Evolutionary conservation across 108 stramenopile species (phyloP).

Genomic region (Poteriospumella lacustris): DNA sequence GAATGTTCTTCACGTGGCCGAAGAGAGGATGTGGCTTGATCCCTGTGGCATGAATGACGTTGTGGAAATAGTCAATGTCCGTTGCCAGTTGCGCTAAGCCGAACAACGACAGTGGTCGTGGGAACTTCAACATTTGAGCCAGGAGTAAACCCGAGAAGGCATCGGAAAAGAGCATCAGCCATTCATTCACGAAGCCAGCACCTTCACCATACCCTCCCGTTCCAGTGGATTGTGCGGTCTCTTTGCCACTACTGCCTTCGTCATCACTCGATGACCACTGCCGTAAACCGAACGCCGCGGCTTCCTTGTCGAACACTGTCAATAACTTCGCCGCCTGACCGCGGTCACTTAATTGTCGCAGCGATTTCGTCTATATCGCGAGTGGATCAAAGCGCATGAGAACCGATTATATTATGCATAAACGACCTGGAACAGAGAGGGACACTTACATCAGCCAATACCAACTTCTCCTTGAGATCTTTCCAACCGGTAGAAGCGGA

Average conservation of each 20-base stretch:
- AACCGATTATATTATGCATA: no score
- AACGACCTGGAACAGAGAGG: no score
- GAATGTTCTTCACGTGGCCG: neutral
- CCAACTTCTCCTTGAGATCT: no score
- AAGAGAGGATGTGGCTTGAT: neutral
- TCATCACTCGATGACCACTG: neutral
- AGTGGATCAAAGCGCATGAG: no score
- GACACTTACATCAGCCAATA: no score
- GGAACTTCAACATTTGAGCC: neutral
- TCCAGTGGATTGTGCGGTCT: neutral
- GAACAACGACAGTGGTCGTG: no score
- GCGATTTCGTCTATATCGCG: neutral
- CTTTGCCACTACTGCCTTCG: neutral
- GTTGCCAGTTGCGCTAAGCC: neutral
- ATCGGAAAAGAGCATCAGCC: neutral
- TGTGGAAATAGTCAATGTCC: neutral
- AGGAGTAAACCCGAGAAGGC: neutral
- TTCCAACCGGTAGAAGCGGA: no score
- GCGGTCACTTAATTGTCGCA: neutral
- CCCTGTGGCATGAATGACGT: neutral
- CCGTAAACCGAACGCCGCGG: neutral
- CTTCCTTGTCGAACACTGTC: neutral
- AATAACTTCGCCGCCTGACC: neutral
- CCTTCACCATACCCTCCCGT: neutral
- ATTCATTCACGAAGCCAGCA: conserved; percentile 20